Percentiles rank a stretch among this genome's conserved stretches.
Conservation (phyloP, 805 yeast species). For the Pichia cephalocereana region DNA sequence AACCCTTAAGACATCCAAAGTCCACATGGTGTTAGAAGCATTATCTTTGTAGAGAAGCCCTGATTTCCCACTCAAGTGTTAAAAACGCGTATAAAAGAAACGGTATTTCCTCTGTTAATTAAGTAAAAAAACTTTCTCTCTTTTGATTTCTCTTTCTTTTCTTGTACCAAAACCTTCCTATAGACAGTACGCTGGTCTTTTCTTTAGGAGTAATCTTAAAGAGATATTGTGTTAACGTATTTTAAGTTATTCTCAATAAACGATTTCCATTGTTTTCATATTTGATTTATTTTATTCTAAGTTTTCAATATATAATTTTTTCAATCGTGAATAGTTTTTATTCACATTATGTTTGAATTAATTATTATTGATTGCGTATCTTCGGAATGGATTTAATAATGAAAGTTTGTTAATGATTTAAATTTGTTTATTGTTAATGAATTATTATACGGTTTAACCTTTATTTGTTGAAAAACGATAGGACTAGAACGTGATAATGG, state of each 20-base stretch:
- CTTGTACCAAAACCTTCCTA: constrained; percentile 27
- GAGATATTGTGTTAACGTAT: neutral
- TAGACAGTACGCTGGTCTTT: constrained; percentile 27
- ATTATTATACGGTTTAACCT: neutral
- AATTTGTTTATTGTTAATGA: neutral
- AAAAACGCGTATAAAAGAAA: neutral
- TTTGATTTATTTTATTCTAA: neutral
- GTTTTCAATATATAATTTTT: neutral
- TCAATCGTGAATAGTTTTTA: constrained; percentile 10
- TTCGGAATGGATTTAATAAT: constrained; percentile 4
- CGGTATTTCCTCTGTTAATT: neutral
- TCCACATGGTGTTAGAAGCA: neutral
- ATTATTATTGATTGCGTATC: constrained; percentile 3
- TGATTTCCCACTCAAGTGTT: neutral
- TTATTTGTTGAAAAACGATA: constrained; percentile 3
- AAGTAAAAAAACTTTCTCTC: neutral
- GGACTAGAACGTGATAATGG: constrained; percentile 27
- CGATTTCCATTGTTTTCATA: neutral
- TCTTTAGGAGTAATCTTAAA: constrained; percentile 1
- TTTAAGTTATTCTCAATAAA: neutral
- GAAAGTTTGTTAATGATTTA: too few relatives aligned
- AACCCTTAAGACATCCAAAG: constrained; percentile 35
- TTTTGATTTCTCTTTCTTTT: constrained; percentile 9
- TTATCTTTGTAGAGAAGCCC: constrained; percentile 2
- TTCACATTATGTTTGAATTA: constrained; percentile 4